These are phyloP conservation scores for Porogramme epimiltina DNA, from an alignment of 1,284 basidiomycete genomes.

Conservation along the genomic window DNA sequence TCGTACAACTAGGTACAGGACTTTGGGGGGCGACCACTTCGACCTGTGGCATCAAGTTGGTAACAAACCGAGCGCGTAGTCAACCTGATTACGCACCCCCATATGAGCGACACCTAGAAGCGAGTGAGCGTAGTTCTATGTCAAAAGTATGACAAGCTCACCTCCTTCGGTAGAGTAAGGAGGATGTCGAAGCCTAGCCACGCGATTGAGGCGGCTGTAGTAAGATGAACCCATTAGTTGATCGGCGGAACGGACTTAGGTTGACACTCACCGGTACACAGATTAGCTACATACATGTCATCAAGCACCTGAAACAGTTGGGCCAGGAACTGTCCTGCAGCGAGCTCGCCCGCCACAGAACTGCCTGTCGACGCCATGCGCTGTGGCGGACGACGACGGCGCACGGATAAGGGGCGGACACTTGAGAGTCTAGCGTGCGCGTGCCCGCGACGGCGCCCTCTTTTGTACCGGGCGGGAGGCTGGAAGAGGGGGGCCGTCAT, in stretches of 20 bases:
- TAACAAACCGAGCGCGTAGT: neutral
- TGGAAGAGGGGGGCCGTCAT: too few species aligned
- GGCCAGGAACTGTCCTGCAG: slow-evolving; percentile 1
- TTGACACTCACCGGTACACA: slow-evolving; percentile 6
- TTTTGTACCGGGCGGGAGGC: too few species aligned
- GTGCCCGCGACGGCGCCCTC: too few species aligned
- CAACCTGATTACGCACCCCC: slow-evolving; percentile 5
- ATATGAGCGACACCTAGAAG: slow-evolving; percentile 8
- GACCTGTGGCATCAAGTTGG: slow-evolving; percentile 1
- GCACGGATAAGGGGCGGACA: neutral
- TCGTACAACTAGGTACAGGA: slow-evolving; percentile 15
- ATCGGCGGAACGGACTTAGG: neutral
- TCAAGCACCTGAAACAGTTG: slow-evolving; percentile 1
- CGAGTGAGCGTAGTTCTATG: neutral
- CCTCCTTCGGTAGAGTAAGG: slow-evolving; percentile 13
- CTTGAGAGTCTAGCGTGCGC: too few species aligned
- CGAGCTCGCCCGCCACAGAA: neutral
- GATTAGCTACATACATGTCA: slow-evolving; percentile 5
- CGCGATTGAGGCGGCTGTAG: slow-evolving; percentile 6
- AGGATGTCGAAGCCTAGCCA: slow-evolving; percentile 16
- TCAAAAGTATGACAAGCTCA: neutral
- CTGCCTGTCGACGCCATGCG: slow-evolving; percentile 6
- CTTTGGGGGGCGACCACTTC: slow-evolving; percentile 13
- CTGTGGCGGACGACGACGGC: slow-evolving; percentile 1
- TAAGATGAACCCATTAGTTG: neutral